Evolutionary conservation across 2,329 filamentous ascomycete species (phyloP), one percentile per base, ranked within the genome.

Genomic region (Colletotrichum phormii): DNA sequence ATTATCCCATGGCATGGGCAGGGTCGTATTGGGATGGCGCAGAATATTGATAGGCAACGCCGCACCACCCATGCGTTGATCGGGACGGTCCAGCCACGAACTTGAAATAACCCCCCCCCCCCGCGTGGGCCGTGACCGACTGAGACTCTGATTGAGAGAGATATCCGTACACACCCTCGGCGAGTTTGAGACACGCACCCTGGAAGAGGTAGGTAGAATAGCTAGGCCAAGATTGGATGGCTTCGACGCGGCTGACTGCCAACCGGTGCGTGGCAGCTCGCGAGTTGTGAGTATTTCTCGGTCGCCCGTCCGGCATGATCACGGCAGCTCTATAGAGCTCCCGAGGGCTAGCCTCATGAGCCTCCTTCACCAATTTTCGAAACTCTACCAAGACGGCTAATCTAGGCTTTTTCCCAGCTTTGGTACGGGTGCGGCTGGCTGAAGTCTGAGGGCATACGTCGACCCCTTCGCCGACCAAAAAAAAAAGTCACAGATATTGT

Each of bases 61-160:
- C 37, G 26, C 26, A 37, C 35, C 37, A 68, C 54, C 65, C 70
- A 64, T 72, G 70, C 31, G 46, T 72, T 70, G 60, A 70, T 72
- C 64, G 59, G 42, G 53, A 51, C 42, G 51, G 37, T 42, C 42
- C 59, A 72, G 37, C n/a, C 68, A 37, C 46, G 31, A 24, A 31
- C 66, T 58, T 31, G 53, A 15, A 64, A 22, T 64, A 35, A 35
- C 33, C 24, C 37, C 33, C 51, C 63, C 60, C n/a, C 26, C 33
- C 33, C 3, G 3, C 18, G 42, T 71, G 63, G 24, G 31, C 31
- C 15, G 37, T 42, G 37, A 15, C 37, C 37, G 37, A 42, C 37
- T 7, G 37, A 42, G 37, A 42, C 15, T 7, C 37, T 33, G 8
- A 18, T 15, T 42, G 37, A 42, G 37, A 42, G 37, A 42, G 15